Evolutionary conservation across 2,329 filamentous ascomycete species (phyloP).

Genomic region (Trichoderma hamatum): DNA sequence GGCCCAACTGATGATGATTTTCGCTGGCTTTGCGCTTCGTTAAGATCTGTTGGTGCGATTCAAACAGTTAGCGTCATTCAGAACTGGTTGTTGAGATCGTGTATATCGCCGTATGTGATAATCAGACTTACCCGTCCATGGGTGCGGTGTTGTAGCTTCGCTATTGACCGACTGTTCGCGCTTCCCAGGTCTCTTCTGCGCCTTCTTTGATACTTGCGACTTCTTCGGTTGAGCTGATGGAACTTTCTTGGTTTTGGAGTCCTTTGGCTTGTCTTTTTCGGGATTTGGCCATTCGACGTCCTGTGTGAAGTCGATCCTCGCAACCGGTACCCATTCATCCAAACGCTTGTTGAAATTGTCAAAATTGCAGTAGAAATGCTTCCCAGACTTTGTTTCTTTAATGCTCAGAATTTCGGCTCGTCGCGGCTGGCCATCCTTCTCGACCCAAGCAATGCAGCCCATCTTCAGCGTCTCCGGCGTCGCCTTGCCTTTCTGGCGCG

Average conservation of each 20-base stretch:
- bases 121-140: slow-evolving; percentile 47
- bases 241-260: slow-evolving; percentile 72
- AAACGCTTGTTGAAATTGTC: slow-evolving; percentile 93
- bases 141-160: slow-evolving; percentile 57
- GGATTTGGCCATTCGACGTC: slow-evolving; percentile 97
- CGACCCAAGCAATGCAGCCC: slow-evolving; percentile 64
- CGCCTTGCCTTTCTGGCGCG: slow-evolving; percentile 74
- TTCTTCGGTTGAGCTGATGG: slow-evolving; percentile 61
- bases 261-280: slow-evolving; percentile 80
- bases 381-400: slow-evolving; percentile 82
- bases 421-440: slow-evolving; percentile 77
- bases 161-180: slow-evolving; percentile 59
- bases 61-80: background rate
- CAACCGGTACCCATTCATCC: slow-evolving; percentile 83
- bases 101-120: background rate
- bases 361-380: slow-evolving; percentile 95
- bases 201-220: slow-evolving; percentile 59
- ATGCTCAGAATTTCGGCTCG: slow-evolving; percentile 98
- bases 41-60: slow-evolving; percentile 44
- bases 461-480: slow-evolving; percentile 76
- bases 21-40: slow-evolving; percentile 50
- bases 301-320: slow-evolving; percentile 80
- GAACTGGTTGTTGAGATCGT: background rate
- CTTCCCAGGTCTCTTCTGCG: slow-evolving; percentile 58
- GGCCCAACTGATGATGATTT: slow-evolving; percentile 48